phyloP scores from a whole-genome alignment of 2,329 filamentous ascomycete genomes.

The Fusarium scirpi region DNA sequence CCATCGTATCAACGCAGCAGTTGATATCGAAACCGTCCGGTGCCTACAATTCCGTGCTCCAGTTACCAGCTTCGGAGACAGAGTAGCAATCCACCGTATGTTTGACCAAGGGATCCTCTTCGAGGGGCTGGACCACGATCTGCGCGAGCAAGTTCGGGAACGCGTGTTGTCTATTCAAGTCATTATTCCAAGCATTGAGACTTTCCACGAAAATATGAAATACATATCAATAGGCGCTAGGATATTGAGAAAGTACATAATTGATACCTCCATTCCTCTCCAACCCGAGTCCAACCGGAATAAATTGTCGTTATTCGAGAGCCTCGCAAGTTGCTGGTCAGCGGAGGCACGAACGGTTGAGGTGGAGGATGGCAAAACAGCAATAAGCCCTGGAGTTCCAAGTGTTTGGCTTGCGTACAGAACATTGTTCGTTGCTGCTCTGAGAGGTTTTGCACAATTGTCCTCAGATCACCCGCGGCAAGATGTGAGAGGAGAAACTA shows the following conservation, averaged over 20 bases:
- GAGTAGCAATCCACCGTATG: conserved; percentile 5
- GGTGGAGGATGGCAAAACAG: neutral
- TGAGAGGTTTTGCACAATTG: neutral
- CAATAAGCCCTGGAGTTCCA: neutral
- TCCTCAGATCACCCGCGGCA: neutral
- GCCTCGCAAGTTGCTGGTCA: conserved; percentile 2
- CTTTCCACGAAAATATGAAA: conserved; percentile 7
- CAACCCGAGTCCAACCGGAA: neutral
- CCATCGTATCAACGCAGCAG: neutral
- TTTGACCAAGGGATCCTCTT: neutral
- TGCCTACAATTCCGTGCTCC: conserved; percentile 1
- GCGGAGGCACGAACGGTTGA: neutral
- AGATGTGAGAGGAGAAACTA: conserved; percentile 7
- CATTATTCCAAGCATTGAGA: conserved; percentile 7
- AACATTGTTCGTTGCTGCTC: neutral
- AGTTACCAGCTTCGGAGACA: neutral
- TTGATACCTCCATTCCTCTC: neutral
- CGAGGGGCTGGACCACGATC: neutral
- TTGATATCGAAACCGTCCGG: neutral
- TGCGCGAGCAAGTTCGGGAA: neutral
- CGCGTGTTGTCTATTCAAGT: conserved; percentile 5
- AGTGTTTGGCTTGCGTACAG: conserved; percentile 2
- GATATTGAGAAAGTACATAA: neutral
- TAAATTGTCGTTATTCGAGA: neutral
- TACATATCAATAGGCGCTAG: conserved; percentile 4